Conservation (phyloP, 1,284 basidiomycete genomes). For the Ustilago cynodontis region DNA sequence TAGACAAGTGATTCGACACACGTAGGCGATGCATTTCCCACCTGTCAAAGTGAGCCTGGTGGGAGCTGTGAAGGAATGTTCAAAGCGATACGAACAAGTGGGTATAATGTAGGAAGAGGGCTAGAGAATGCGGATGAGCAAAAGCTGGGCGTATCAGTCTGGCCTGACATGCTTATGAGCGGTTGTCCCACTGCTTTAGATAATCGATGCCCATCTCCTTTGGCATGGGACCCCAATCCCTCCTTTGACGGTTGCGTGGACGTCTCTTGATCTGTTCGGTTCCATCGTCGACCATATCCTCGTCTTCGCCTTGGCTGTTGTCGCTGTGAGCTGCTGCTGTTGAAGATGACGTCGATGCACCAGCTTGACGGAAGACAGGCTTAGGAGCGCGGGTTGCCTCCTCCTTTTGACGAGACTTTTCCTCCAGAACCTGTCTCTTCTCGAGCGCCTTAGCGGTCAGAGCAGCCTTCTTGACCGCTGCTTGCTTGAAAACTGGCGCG, state of each 20-base stretch:
- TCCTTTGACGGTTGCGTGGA: conserved; percentile 41
- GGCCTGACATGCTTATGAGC: conserved; percentile 8
- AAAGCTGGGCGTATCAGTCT: neutral
- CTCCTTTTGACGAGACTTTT: conserved; percentile 43
- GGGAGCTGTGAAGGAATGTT: neutral
- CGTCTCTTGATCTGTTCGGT: conserved; percentile 43
- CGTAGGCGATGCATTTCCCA: neutral
- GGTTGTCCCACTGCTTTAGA: conserved; percentile 47
- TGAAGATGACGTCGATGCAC: neutral
- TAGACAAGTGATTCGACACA: neutral
- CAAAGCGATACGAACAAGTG: neutral
- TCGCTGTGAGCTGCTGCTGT: conserved; percentile 4
- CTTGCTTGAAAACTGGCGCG: conserved; percentile 29
- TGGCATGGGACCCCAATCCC: conserved; percentile 52
- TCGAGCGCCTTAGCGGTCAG: conserved; percentile 40
- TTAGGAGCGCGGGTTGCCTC: conserved; percentile 44
- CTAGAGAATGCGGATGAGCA: neutral
- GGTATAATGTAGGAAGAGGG: conserved; percentile 7
- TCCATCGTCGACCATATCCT: conserved; percentile 19
- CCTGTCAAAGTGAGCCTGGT: neutral
- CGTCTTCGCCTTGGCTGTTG: conserved; percentile 24
- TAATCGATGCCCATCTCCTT: conserved; percentile 55
- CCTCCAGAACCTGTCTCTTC: conserved; percentile 30
- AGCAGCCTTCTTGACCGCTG: conserved; percentile 28
- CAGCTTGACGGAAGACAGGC: conserved; percentile 43